Evolutionary conservation across 805 yeast genomes (phyloP), one percentile per base, ranked within the genome.

Genomic region (Phaffomyces opuntiae): DNA sequence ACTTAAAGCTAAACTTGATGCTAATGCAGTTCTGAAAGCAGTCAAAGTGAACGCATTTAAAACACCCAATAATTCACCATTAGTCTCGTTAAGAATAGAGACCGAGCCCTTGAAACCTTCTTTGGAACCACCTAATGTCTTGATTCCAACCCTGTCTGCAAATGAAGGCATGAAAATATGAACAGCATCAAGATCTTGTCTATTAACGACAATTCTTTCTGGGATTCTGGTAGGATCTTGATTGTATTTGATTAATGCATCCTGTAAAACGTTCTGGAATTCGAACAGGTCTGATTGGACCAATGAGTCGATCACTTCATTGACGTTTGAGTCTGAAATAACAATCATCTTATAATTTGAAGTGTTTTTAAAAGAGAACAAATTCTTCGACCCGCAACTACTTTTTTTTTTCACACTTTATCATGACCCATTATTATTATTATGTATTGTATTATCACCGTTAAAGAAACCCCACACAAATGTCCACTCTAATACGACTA

Each of bases 141-240:
- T 81, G 53, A 81, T 65, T 9, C 87, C 87, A 13, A 75, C 80
- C 27, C 62, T 54, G 5, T 73, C 69, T 14, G 78, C 78, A 5
- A 75, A 68, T n/a, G 83, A 75, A 4, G 85, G 83, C 87, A 81
- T 81, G 60, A 78, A 79, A 29, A 81, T 54, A 57, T 81, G 85
- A 1, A 74, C 67, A 4, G 75, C 59, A 25, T 49, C 52, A 5
- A 58, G 51, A 49, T 66, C 61, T 39, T 70, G 58, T 52, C 75
- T 60, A 27, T 56, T 53, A 38, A 69, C 57, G 7, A 76, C 80
- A 6, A 72, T 75, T 53, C 87, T 63, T 36, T 73, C 77, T 3
- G 87, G 87, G 17, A 78, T 72, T 19, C 72, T 57, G 1, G 68
- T 53, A 4, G 75, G 76, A 50, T 75, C 70, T 2, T 59, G 31